Base-by-base conservation (phyloP, 2,329 filamentous ascomycete species). In the Aspergillus sp. region DNA sequence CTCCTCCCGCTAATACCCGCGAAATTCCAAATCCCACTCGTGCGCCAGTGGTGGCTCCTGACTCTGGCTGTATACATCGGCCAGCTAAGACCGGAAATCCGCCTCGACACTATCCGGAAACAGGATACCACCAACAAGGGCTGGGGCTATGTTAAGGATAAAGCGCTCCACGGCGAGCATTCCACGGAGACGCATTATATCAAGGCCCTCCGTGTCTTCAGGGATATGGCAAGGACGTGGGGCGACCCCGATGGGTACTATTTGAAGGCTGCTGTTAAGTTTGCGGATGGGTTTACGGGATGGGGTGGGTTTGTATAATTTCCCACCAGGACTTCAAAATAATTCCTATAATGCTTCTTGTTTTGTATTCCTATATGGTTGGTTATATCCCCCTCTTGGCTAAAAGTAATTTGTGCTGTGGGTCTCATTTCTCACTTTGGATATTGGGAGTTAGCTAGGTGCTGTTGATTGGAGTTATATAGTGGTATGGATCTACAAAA, bases 41-140 rank as follows among this genome's bases (percentile, higher is more conserved):
- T 98, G 8, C 82, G 90, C 40, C 87, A 96, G 72, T 98, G 95
- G 92, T 96, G 91, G 90, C 77, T 99, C 5, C 83, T 96, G 43
- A 86, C 89, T 0, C 73, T 97, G 43, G 84, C 87, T 0, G 84
- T 93, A 11, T 98, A 95, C 70, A 85, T 96, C 53, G 78, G 87
- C 2, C 88, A 90, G 68, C 77, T 89, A 25, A 83, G 93, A 19
- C 95, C 93, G 0, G 77, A 81, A 57, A 85, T 96, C 56, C 83
- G 89, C 55, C 77, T 84, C n/a, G 83, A 88, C 56, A 81, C 83
- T 27, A 82, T 95, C 57, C 79, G 81, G 5, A 71, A 80, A 0
- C 80, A 82, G 43, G 85, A 91, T 45, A 66, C 86, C n/a, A 81
- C 84, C 40, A 84, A 80, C 1, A 86, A 87, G 66, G 81, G 84